Conservation (phyloP, 2,329 filamentous ascomycete genomes). For the Xylariaceae sp. region DNA sequence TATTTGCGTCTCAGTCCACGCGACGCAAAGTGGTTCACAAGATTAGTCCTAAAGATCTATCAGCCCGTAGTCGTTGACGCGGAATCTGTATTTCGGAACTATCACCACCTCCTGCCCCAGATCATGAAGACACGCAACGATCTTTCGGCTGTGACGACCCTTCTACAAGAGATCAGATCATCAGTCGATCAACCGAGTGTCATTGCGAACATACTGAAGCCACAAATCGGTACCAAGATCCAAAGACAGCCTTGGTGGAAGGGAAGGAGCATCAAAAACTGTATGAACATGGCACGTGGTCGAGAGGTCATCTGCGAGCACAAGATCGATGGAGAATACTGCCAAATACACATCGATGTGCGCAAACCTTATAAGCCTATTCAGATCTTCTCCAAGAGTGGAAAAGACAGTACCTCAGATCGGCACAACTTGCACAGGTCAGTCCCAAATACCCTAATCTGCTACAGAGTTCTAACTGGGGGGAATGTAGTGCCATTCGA, state of each 20-base stretch:
- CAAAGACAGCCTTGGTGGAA: conserved; percentile 64
- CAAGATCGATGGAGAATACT: conserved; percentile 88
- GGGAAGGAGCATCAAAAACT: conserved; percentile 71
- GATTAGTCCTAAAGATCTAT: conserved; percentile 75
- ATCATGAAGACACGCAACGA: conserved; percentile 69
- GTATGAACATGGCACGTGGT: conserved; percentile 60
- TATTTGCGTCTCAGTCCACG: conserved; percentile 60
- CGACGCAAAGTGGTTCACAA: conserved; percentile 85
- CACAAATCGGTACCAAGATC: conserved; percentile 60
- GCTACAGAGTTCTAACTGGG: neutral
- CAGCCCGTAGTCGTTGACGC: conserved; percentile 64
- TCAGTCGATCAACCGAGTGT: conserved; percentile 21
- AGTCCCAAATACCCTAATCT: conserved; percentile 16
- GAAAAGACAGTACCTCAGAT: conserved; percentile 81
- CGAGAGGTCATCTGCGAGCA: conserved; percentile 70
- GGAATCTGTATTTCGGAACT: conserved; percentile 52
- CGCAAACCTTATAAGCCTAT: conserved; percentile 54
- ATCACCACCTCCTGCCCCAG: conserved; percentile 68
- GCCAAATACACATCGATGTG: conserved; percentile 79
- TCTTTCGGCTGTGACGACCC: conserved; percentile 57
- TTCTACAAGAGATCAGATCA: conserved; percentile 43
- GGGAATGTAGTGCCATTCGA: conserved; percentile 48
- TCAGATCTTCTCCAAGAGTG: conserved; percentile 88
- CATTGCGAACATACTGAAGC: conserved; percentile 41
- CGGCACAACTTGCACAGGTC: conserved; percentile 58